These are phyloP conservation scores for Amaranthus tricolor DNA, from an alignment of 179 eudicot species.

Conservation along the genomic window DNA sequence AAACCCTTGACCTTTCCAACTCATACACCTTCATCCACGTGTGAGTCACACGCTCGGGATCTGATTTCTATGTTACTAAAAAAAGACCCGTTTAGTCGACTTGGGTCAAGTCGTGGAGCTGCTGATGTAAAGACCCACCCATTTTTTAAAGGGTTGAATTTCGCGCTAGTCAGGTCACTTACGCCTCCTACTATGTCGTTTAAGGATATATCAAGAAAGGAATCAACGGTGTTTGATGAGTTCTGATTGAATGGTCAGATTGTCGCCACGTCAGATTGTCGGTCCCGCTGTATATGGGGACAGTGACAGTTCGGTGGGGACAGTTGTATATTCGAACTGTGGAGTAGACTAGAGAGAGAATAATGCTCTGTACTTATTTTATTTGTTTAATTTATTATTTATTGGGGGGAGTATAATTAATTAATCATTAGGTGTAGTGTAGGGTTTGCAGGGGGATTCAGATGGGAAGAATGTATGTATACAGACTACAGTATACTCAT, in stretches of 20 bases:
- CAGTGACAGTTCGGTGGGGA: slow-evolving; percentile 13
- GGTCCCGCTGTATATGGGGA: slow-evolving; percentile 23
- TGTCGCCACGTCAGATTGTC: slow-evolving; percentile 25
- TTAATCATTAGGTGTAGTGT: neutral
- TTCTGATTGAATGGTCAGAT: slow-evolving; percentile 17
- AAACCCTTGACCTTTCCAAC: slow-evolving; percentile 61
- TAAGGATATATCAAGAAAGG: slow-evolving; percentile 15
- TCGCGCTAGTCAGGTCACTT: slow-evolving; percentile 60
- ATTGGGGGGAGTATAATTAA: neutral
- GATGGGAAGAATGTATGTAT: neutral
- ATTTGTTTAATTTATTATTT: neutral
- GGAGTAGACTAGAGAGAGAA: slow-evolving; percentile 7
- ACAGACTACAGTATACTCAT: neutral
- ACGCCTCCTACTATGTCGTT: slow-evolving; percentile 51
- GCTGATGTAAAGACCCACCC: slow-evolving; percentile 80
- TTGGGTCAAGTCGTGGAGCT: slow-evolving; percentile 84
- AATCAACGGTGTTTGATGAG: slow-evolving; percentile 28
- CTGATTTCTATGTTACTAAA: slow-evolving; percentile 48
- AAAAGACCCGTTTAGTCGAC: slow-evolving; percentile 54
- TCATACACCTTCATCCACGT: slow-evolving; percentile 27
- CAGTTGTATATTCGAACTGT: slow-evolving; percentile 34
- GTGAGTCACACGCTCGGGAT: slow-evolving; percentile 59
- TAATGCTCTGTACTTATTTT: neutral
- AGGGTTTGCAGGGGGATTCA: slow-evolving; percentile 3
- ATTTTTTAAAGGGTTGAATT: slow-evolving; percentile 66